These are phyloP conservation scores for Globisporangium nagaii DNA, from an alignment of 352 stramenopile species.

Conservation along the genomic window DNA sequence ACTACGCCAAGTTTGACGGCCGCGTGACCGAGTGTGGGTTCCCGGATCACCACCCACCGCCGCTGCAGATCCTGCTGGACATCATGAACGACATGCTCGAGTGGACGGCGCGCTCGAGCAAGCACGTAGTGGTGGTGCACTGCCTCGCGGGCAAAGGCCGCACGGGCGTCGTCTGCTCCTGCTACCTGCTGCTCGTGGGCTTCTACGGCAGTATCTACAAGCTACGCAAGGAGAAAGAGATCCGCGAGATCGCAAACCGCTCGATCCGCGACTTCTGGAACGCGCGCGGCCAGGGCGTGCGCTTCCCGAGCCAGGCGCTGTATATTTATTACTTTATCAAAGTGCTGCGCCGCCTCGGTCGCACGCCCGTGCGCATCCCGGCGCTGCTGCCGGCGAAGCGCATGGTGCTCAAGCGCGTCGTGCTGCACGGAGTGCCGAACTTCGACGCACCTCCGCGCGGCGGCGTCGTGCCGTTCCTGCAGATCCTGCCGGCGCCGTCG, in stretches of 20 bases:
- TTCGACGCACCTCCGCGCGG: constrained; percentile 59
- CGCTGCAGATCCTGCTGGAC: constrained; percentile 69
- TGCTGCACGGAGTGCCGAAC: constrained; percentile 72
- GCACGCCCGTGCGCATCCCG: constrained; percentile 53
- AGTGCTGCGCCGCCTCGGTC: constrained; percentile 41
- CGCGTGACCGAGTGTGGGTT: constrained; percentile 76
- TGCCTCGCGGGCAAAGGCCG: constrained; percentile 76
- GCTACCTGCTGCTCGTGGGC: constrained; percentile 69
- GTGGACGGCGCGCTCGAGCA: constrained; percentile 52
- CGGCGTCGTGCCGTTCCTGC: constrained; percentile 57
- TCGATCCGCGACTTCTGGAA: constrained; percentile 78
- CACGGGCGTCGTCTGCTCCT: constrained; percentile 80
- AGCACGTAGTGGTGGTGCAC: constrained; percentile 79
- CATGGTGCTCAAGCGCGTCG: constrained; percentile 47
- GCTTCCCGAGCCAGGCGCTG: constrained; percentile 74
- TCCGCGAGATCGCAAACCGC: constrained; percentile 56
- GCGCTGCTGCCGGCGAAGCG: constrained; percentile 46
- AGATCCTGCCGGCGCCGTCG: constrained; percentile 57
- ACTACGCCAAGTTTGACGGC: constrained; percentile 69
- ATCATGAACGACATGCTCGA: constrained; percentile 85
- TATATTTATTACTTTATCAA: constrained; percentile 89
- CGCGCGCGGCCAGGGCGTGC: constrained; percentile 69
- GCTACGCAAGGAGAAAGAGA: constrained; percentile 52
- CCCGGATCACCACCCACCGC: constrained; percentile 75
- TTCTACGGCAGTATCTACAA: constrained; percentile 72